Conservation (phyloP, 2,329 filamentous ascomycete species). For the Aureobasidium sp. region DNA sequence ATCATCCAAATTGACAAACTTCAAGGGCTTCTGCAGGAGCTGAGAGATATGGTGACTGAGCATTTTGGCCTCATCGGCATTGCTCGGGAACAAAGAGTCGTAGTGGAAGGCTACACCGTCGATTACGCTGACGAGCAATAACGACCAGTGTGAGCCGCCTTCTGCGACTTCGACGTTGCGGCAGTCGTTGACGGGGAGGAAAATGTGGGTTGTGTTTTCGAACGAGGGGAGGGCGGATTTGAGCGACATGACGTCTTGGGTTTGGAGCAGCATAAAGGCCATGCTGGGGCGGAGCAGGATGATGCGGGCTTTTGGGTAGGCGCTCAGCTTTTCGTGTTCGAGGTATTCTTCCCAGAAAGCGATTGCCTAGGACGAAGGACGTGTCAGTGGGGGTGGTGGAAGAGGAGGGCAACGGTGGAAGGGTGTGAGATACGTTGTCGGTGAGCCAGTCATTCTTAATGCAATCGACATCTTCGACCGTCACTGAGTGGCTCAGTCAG, state of each 20-base stretch:
- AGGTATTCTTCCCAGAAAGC: slow-evolving; percentile 97
- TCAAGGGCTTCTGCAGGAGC: slow-evolving; percentile 59
- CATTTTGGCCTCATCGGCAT: slow-evolving; percentile 64
- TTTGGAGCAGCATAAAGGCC: slow-evolving; percentile 84
- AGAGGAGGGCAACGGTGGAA: neutral
- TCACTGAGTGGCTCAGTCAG: slow-evolving; percentile 52
- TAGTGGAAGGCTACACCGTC: slow-evolving; percentile 96
- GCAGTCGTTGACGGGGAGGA: slow-evolving; percentile 91
- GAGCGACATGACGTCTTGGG: slow-evolving; percentile 49
- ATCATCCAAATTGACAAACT: slow-evolving; percentile 77
- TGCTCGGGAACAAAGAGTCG: slow-evolving; percentile 73
- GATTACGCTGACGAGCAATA: slow-evolving; percentile 80
- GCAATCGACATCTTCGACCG: slow-evolving; percentile 78
- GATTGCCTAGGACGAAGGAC: slow-evolving; percentile 59
- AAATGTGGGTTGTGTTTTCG: slow-evolving; percentile 75
- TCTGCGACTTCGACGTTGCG: slow-evolving; percentile 70
- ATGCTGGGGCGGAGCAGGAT: slow-evolving; percentile 86
- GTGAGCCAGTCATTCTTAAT: slow-evolving; percentile 93
- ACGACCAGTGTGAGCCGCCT: slow-evolving; percentile 88
- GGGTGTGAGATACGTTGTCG: slow-evolving; percentile 63
- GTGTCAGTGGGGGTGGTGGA: neutral
- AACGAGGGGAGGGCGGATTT: slow-evolving; percentile 74
- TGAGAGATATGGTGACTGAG: slow-evolving; percentile 62
- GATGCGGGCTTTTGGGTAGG: slow-evolving; percentile 78
- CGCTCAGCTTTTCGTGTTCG: slow-evolving; percentile 76